phyloP scores from a whole-genome alignment of 176 grass and related monocot species.

The Pharus latifolius region DNA sequence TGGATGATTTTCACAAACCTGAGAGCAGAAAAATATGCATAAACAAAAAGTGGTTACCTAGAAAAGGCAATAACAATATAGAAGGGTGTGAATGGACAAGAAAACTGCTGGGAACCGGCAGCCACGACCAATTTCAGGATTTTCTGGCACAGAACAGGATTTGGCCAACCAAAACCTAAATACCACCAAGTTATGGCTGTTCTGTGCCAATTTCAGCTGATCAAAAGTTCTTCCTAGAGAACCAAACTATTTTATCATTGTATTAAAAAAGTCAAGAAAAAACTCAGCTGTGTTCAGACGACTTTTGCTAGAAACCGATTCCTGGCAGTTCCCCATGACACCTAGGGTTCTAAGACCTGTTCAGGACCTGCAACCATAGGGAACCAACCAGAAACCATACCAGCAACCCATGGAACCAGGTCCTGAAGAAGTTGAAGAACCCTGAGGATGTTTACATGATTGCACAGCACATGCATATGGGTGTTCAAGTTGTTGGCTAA shows the following conservation, averaged over 20 bases:
- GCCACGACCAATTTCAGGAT: too few relatives aligned
- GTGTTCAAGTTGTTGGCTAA: not conserved
- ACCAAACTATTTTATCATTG: not conserved
- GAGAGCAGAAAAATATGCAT: slow-evolving; percentile 23
- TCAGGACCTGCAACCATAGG: not conserved
- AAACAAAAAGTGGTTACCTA: not conserved
- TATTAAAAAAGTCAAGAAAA: not conserved
- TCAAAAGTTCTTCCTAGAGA: not conserved
- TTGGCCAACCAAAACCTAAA: too few relatives aligned
- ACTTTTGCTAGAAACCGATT: not conserved
- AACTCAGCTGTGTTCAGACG: not conserved
- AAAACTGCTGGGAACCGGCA: too few relatives aligned
- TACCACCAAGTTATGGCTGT: not conserved
- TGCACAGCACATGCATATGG: not conserved
- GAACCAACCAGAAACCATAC: not conserved
- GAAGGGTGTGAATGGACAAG: not conserved
- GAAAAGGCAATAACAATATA: not conserved
- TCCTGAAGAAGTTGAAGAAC: not conserved
- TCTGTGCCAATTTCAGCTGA: not conserved
- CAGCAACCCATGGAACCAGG: not conserved
- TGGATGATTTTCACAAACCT: slow-evolving; percentile 96
- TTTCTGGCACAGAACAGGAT: too few relatives aligned
- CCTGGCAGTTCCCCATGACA: too few relatives aligned
- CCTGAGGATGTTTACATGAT: too few relatives aligned
- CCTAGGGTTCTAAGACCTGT: too few relatives aligned